A percentile compares a stretch with the other conserved stretches of the same genome.
Conservation (phyloP, 2,329 filamentous ascomycete genomes). For the Cercospora zeina region DNA sequence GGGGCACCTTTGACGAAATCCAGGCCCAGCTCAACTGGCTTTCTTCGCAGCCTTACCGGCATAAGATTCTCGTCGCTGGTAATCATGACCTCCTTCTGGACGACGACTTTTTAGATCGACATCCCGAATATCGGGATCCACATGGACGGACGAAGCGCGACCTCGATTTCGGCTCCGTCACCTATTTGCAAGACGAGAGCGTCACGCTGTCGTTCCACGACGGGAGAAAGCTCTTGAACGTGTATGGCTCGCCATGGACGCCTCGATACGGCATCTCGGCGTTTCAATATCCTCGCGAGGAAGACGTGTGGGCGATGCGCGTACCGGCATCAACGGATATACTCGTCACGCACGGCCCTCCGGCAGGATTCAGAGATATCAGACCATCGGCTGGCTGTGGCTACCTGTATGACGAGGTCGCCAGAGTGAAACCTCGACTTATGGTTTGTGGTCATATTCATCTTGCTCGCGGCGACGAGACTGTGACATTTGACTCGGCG, state of each 20-base stretch:
- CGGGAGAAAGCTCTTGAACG: slow-evolving; percentile 57
- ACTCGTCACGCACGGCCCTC: slow-evolving; percentile 46
- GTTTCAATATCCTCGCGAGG: slow-evolving; percentile 45
- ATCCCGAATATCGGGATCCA: slow-evolving; percentile 24
- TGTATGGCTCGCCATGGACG: slow-evolving; percentile 76
- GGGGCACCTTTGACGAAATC: slow-evolving; percentile 27
- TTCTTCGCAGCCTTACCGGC: slow-evolving; percentile 22
- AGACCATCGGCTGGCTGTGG: slow-evolving; percentile 39
- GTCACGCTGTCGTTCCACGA: slow-evolving; percentile 50
- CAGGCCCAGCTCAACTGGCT: slow-evolving; percentile 30
- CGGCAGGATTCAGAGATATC: slow-evolving; percentile 42
- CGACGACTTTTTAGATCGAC: slow-evolving; percentile 1
- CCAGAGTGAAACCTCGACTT: slow-evolving; percentile 40
- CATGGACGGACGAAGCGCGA: slow-evolving; percentile 10
- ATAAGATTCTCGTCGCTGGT: slow-evolving; percentile 34
- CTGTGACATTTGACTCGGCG: background rate
- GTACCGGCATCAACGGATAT: slow-evolving; percentile 39
- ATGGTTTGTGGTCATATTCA: slow-evolving; percentile 47
- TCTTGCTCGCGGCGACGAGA: slow-evolving; percentile 37
- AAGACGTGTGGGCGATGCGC: slow-evolving; percentile 32
- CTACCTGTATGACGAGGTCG: slow-evolving; percentile 27
- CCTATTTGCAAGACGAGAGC: slow-evolving; percentile 40
- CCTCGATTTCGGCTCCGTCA: slow-evolving; percentile 40
- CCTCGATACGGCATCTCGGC: slow-evolving; percentile 59
- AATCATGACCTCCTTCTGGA: slow-evolving; percentile 31